These are phyloP conservation scores for Eucalyptus shirleyi DNA, from an alignment of 345 rosid species.

Conservation along the genomic window DNA sequence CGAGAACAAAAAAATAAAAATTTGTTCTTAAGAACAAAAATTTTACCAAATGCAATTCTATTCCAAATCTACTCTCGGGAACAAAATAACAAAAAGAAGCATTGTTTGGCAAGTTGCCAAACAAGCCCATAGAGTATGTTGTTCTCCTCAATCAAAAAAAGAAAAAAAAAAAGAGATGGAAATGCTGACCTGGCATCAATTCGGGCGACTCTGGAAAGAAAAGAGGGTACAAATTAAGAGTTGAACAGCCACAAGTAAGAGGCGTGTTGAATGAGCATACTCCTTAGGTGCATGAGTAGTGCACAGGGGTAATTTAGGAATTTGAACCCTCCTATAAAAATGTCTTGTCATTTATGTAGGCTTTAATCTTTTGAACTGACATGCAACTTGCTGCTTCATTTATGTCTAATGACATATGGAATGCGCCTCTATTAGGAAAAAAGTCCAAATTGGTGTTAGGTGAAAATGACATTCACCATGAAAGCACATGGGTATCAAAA, in stretches of 20 bases:
- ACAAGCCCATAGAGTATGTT: no score
- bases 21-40: accelerated
- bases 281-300: not conserved
- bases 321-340: not conserved
- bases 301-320: not conserved
- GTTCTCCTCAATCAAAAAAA: not conserved
- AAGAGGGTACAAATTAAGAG: not conserved
- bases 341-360: not conserved
- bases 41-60: accelerated
- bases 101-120: no score
- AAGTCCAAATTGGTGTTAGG: not conserved
- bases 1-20: accelerated
- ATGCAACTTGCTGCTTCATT: not conserved
- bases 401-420: not conserved
- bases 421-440: not conserved
- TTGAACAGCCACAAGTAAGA: not conserved
- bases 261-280: not conserved
- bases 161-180: not conserved
- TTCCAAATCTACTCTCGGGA: accelerated
- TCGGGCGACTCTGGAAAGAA: not conserved
- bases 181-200: not conserved
- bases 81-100: no score
- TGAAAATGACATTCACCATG: not conserved
- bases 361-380: not conserved
- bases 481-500: not conserved